These are phyloP conservation scores for Prunus dulcis DNA, from an alignment of 306 rosid species.

Conservation along the genomic window DNA sequence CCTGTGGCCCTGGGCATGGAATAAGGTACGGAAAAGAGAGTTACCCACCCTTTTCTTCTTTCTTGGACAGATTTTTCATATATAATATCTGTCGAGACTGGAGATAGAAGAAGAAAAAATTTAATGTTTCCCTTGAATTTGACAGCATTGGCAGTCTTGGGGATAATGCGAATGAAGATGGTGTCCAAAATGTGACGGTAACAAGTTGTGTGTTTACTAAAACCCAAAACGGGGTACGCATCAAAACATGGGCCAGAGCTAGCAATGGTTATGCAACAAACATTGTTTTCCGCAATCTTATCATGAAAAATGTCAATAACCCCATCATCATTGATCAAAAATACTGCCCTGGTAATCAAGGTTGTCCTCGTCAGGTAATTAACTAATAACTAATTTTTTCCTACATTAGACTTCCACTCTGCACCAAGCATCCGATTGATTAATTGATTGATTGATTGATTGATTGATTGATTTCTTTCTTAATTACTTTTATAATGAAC, in stretches of 20 bases:
- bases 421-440: no score
- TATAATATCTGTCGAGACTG: not conserved
- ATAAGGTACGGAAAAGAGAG: slow-evolving; percentile 10
- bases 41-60: not conserved
- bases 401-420: no score
- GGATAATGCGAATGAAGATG: not conserved
- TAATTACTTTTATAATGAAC: not conserved
- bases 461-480: no score
- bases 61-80: no score
- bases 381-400: not conserved
- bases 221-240: slow-evolving; percentile 21
- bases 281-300: not conserved
- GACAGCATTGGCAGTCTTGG: slow-evolving; percentile 27
- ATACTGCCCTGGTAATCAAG: slow-evolving; percentile 7
- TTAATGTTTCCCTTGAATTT: not conserved
- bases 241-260: slow-evolving; percentile 18
- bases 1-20: slow-evolving; percentile 67
- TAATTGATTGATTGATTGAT: not conserved
- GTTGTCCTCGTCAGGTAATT: slow-evolving; percentile 14
- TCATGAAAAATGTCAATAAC: slow-evolving; percentile 17
- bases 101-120: no score
- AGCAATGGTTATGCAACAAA: not conserved
- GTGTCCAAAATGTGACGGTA: slow-evolving; percentile 9
- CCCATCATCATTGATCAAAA: slow-evolving; percentile 21
- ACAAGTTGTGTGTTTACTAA: slow-evolving; percentile 10